Base-by-base conservation (phyloP, 495 filamentous ascomycete genomes). In the Penicillium flavigenum region DNA sequence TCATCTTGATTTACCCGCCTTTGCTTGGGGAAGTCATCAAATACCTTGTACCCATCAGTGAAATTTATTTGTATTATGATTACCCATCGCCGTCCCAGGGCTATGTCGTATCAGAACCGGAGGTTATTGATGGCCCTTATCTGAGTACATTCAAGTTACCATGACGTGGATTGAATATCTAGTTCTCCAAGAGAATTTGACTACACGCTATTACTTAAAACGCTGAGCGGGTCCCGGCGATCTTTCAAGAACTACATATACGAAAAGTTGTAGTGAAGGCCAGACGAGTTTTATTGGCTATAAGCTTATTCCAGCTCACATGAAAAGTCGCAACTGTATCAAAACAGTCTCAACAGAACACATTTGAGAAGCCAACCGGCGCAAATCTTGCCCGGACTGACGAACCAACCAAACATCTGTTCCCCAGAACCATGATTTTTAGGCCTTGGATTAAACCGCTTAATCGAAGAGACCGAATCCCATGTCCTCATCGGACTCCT, bases 401-500 rank as follows among this genome's bases (percentile, higher is more conserved):
- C 42, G 63, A 54, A 65, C 70, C 63, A 63, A 63, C 67, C 70
- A 74, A 72, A 74, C 61, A 54, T 68, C 72, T 71, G 63, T 59
- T 64, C 72, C 70, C 57, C 71, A 70, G 64, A 61, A 54, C 62
- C 55, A 56, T 61, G 55, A 58, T 68, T 71, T 70, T 70, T 56
- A 63, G 55, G 22, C 42, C 56, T 58, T 52, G 29, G 47, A 16
- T 34, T 55, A 65, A 65, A 45, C 65, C 64, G 65, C 65, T 76
- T 80, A 97, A 82, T 97, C 93, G 88, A 98, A 98, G 58, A 99
- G 92, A 88, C 94, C 94, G 84, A 99, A 96, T 72, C 94, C 94
- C 94, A 99, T 99, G 74, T 99, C 94, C 74, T 99, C 94, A 79
- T 99, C 94, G 72, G 94, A 98, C 85, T 98, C 94, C 77, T 90